Evolutionary conservation across 1,139 yeast genomes (phyloP), one percentile per base, ranked within the genome.

Genomic region (Trichomonascaceae sp.): DNA sequence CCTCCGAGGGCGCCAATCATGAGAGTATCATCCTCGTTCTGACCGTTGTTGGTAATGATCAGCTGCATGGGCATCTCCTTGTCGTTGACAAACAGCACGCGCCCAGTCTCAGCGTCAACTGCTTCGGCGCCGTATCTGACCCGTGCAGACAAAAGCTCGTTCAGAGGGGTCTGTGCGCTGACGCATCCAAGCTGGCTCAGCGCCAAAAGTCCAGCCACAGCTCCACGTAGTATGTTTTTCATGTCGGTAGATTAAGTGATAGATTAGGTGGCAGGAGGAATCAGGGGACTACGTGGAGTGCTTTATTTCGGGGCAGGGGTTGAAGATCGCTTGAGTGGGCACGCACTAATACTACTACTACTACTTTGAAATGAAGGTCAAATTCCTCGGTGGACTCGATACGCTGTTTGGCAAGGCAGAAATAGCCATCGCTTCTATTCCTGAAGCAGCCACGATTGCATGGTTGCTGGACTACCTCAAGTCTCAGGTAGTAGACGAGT

Each of bases 1-100:
- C 94, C 94, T 39, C 87, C 84, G 35, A 77, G 72, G 33, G 87
- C 93, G 32, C 77, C 72, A 37, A 84, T 60, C 16, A 71, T 62
- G 32, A 69, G 58, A 11, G 23, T 20, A 8, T 20, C 23, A 8
- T 20, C 9, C 11, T 20, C 23, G 6, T 6, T 11, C 6, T 20
- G 9, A 8, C 23, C 23, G 9, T 20, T 20, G 23, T 20, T 20
- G 23, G 23, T 20, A 8, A 20, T 11, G 23, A 8, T 8, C 23
- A 20, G 23, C 11, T 6, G 6, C 6, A 20, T 11, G 23, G 11
- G 23, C 23, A 11, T 20, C 23, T 20, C 23, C 11, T 20, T 20
- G 23, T 20, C 23, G 23, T 20, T 20, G 23, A 20, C 23, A 6
- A 20, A 11, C 6, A 8, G 9, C 11, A 20, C 9, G 6, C 9